Evolutionary conservation across 225 moss, liverwort and hornwort genomes (phyloP).

Genomic region (Pleurozium schreberi): DNA sequence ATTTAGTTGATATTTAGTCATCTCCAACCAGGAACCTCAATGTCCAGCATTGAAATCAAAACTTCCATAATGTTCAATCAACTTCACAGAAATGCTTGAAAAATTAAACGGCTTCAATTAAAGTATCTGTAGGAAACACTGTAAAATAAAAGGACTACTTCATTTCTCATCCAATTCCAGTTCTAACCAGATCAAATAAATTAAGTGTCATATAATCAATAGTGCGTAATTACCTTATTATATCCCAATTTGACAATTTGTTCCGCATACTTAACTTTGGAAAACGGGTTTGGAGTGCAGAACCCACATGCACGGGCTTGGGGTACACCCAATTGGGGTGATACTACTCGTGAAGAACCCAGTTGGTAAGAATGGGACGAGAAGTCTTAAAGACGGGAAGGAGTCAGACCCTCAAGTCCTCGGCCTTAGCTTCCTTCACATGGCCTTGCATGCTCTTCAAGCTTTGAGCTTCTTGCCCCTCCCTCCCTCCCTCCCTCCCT

Average conservation of each 20-base stretch:
- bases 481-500: too few relatives aligned
- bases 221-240: background rate
- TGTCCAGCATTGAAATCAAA: background rate
- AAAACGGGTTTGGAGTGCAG: background rate
- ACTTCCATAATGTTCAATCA: background rate
- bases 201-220: background rate
- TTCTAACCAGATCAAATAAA: background rate
- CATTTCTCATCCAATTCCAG: background rate
- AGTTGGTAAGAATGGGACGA: constrained; percentile 9
- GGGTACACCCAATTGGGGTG: background rate
- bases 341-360: constrained; percentile 18
- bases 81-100: background rate
- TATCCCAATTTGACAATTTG: background rate
- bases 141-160: background rate
- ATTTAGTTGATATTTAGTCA: background rate
- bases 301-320: background rate
- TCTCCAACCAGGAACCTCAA: background rate
- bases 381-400: too few relatives aligned
- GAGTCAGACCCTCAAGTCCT: too few relatives aligned
- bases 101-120: background rate
- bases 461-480: constrained; percentile 10
- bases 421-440: too few relatives aligned
- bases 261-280: background rate
- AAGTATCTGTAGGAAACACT: background rate
- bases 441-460: background rate